phyloP scores from a whole-genome alignment of 2,329 filamentous ascomycete species.

The Botrytis fragariae region DNA sequence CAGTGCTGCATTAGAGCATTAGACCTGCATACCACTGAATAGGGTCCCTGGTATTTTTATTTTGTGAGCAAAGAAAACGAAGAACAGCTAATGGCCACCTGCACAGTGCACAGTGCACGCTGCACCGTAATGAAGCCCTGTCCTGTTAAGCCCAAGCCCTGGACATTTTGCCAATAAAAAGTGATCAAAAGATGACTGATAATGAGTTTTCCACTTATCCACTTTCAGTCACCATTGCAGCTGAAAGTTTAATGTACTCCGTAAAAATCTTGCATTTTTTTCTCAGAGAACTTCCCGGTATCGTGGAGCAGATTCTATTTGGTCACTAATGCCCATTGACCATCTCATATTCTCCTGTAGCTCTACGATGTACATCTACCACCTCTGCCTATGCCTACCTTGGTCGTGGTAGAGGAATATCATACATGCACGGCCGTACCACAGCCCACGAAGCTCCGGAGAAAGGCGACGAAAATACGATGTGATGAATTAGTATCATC shows the following conservation, averaged over 20 bases:
- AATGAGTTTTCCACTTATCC: slow-evolving; percentile 11
- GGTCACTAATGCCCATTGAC: not conserved
- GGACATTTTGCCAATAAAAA: not conserved
- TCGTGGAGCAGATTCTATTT: slow-evolving; percentile 18
- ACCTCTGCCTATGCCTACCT: not conserved
- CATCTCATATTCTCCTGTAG: not conserved
- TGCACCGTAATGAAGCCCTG: not conserved
- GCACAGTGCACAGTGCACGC: slow-evolving; percentile 5
- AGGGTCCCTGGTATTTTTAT: slow-evolving; percentile 1
- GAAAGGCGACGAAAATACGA: slow-evolving; percentile 10
- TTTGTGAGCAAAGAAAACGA: not conserved
- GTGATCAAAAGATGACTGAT: not conserved
- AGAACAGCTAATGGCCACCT: slow-evolving; percentile 11
- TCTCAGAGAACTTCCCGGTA: slow-evolving; percentile 12
- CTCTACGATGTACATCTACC: not conserved
- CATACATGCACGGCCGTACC: slow-evolving; percentile 20
- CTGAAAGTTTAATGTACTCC: slow-evolving; percentile 15
- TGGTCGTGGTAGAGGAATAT: not conserved
- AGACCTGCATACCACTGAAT: slow-evolving; percentile 17
- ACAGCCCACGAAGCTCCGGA: slow-evolving; percentile 14
- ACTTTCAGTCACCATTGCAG: slow-evolving; percentile 20
- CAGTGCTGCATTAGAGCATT: slow-evolving; percentile 19
- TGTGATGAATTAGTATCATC: not conserved
- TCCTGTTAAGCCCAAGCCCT: not conserved
- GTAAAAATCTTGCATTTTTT: slow-evolving; percentile 14